Conservation (phyloP, 2,329 filamentous ascomycete genomes). For the Fusarium sp. region DNA sequence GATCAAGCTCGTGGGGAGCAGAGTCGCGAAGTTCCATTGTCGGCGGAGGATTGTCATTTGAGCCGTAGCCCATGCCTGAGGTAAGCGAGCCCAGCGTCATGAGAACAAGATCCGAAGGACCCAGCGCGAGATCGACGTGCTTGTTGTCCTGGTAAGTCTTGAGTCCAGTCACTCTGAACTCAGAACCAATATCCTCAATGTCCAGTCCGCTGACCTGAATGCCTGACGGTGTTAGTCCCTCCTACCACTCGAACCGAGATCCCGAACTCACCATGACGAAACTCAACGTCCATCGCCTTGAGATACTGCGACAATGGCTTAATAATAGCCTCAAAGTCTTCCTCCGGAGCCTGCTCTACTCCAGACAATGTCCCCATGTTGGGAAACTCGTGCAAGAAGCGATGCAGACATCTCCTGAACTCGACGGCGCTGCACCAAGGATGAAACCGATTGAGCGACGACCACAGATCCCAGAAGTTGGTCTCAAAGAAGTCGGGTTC, state of each 20-base stretch:
- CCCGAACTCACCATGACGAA: conserved; percentile 38
- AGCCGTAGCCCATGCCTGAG: conserved; percentile 43
- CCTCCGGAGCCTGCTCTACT: conserved; percentile 42
- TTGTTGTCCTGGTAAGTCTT: conserved; percentile 37
- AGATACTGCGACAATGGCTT: conserved; percentile 43
- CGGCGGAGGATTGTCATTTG: conserved; percentile 37
- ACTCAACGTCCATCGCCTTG: conserved; percentile 44
- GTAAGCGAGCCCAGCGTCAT: conserved; percentile 42
- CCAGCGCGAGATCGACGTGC: conserved; percentile 24
- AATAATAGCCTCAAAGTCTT: conserved; percentile 44
- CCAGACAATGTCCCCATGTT: conserved; percentile 44
- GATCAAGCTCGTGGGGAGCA: conserved; percentile 41
- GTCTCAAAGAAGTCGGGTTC: conserved; percentile 44
- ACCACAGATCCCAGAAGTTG: conserved; percentile 45
- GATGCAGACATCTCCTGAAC: conserved; percentile 42
- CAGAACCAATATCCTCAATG: conserved; percentile 33
- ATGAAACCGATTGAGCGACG: conserved; percentile 43
- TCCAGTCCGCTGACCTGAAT: conserved; percentile 43
- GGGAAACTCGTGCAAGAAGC: conserved; percentile 44
- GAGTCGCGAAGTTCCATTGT: conserved; percentile 45
- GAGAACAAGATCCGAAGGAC: conserved; percentile 30
- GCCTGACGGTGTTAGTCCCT: conserved; percentile 30
- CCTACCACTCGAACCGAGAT: not conserved
- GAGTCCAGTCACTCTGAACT: conserved; percentile 35
- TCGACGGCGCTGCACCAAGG: conserved; percentile 46